Percentiles rank a stretch among this genome's conserved stretches.
These are phyloP conservation scores for Boletus huronensis DNA, from an alignment of 768 basidiomycete genomes.

Conservation along the genomic window DNA sequence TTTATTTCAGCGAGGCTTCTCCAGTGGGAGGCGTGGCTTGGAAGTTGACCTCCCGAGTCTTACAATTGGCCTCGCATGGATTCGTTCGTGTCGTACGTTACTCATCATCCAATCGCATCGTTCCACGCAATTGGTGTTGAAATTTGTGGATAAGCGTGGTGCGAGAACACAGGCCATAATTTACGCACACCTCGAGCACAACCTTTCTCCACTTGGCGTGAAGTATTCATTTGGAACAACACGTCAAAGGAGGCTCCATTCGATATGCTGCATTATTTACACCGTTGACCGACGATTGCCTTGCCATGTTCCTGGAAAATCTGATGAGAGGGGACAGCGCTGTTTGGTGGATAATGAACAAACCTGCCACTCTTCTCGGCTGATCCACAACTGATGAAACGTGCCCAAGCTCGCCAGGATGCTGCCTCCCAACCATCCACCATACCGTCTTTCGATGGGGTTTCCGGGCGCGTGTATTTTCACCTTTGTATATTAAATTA, in stretches of 20 bases:
- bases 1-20: conserved; percentile 17
- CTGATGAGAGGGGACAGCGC: conserved; percentile 1
- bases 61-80: conserved; percentile 7
- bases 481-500: conserved; percentile 46
- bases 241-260: not conserved
- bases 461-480: conserved; percentile 94
- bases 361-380: conserved; percentile 90
- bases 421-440: conserved; percentile 94
- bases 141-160: not conserved
- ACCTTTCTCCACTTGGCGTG: not conserved
- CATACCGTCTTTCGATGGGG: conserved; percentile 83
- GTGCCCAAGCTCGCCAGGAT: conserved; percentile 94
- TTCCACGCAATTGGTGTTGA: not conserved
- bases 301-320: conserved; percentile 70
- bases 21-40: conserved; percentile 10
- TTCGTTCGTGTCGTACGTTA: conserved; percentile 9
- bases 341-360: conserved; percentile 21
- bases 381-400: conserved; percentile 97
- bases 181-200: not conserved
- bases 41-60: conserved; percentile 38
- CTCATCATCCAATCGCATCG: conserved; percentile 13
- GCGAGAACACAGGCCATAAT: not conserved
- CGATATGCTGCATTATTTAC: conserved; percentile 54
- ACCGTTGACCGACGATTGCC: conserved; percentile 78
- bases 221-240: not conserved